A percentile compares a stretch with the other conserved stretches of the same genome.
Evolutionary conservation across 2,329 filamentous ascomycete species (phyloP).

Genomic region (Dactylellina parvicollis): DNA sequence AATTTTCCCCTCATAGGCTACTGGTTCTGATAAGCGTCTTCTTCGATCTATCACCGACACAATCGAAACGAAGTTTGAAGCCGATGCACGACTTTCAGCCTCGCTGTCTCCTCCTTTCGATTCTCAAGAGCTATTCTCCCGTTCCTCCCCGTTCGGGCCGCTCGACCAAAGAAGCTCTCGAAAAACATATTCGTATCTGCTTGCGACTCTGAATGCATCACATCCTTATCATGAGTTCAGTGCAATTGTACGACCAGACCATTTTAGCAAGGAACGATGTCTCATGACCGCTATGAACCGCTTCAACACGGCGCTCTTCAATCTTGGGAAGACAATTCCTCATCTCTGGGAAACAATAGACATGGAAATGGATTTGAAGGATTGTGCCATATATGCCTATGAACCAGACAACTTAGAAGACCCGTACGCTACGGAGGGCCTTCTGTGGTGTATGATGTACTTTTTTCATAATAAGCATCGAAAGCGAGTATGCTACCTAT

Average conservation of each 20-base stretch:
- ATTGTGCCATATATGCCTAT: constrained; percentile 91
- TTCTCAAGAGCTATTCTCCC: constrained; percentile 71
- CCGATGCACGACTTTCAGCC: constrained; percentile 83
- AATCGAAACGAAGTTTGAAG: constrained; percentile 89
- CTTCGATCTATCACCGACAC: constrained; percentile 95
- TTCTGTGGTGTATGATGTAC: constrained; percentile 94
- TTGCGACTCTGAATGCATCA: constrained; percentile 94
- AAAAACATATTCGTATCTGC: constrained; percentile 92
- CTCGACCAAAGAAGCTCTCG: constrained; percentile 88
- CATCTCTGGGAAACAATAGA: constrained; percentile 92
- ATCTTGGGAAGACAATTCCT: constrained; percentile 71
- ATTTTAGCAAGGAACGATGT: constrained; percentile 86
- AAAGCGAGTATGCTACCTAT: constrained; percentile 93
- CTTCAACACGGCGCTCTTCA: constrained; percentile 86
- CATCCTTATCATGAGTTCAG: constrained; percentile 98
- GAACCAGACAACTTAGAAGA: constrained; percentile 78
- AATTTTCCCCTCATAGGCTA: constrained; percentile 66
- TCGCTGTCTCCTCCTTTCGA: constrained; percentile 86
- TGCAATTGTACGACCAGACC: constrained; percentile 83
- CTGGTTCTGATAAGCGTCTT: constrained; percentile 93
- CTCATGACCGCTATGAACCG: constrained; percentile 83
- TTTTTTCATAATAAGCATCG: constrained; percentile 95
- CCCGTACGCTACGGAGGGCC: constrained; percentile 88
- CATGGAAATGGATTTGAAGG: constrained; percentile 89
- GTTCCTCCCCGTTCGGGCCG: constrained; percentile 75